Evolutionary conservation across 768 basidiomycete species (phyloP).

Genomic region (Russula foetens): DNA sequence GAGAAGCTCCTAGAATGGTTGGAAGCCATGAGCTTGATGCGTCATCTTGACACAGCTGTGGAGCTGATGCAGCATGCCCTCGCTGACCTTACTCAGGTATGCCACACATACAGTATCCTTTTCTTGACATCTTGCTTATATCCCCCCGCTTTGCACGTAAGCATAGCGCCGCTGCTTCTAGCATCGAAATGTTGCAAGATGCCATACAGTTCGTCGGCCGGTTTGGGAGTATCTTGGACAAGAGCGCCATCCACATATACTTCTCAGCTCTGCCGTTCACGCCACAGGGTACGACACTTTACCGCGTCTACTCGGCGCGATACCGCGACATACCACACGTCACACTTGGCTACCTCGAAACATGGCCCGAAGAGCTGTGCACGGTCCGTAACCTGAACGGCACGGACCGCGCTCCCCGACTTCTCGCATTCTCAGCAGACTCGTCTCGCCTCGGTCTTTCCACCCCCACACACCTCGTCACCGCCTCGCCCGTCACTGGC

Average conservation of each 20-base stretch:
- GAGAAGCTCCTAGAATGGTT: slow-evolving; percentile 14
- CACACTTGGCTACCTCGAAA: slow-evolving; percentile 23
- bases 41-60: slow-evolving; percentile 2
- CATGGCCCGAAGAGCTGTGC: slow-evolving; percentile 17
- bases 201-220: slow-evolving; percentile 8
- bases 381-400: slow-evolving; percentile 10
- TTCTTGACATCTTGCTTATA: not conserved
- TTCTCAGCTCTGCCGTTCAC: slow-evolving; percentile 10
- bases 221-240: slow-evolving; percentile 6
- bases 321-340: slow-evolving; percentile 17
- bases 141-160: not conserved
- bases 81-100: not conserved
- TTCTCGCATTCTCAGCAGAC: slow-evolving; percentile 4
- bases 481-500: slow-evolving; percentile 2
- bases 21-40: slow-evolving; percentile 8
- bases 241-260: slow-evolving; percentile 10
- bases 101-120: not conserved
- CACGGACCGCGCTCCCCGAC: not conserved
- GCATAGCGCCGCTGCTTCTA: not conserved
- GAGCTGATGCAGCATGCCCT: slow-evolving; percentile 4
- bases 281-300: slow-evolving; percentile 7
- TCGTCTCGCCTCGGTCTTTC: not conserved
- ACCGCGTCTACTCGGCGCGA: slow-evolving; percentile 9
- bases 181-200: slow-evolving; percentile 8
- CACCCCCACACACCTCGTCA: slow-evolving; percentile 6